Base-by-base conservation (phyloP, 805 yeast genomes). In the Starmerella ratchasimensis region DNA sequence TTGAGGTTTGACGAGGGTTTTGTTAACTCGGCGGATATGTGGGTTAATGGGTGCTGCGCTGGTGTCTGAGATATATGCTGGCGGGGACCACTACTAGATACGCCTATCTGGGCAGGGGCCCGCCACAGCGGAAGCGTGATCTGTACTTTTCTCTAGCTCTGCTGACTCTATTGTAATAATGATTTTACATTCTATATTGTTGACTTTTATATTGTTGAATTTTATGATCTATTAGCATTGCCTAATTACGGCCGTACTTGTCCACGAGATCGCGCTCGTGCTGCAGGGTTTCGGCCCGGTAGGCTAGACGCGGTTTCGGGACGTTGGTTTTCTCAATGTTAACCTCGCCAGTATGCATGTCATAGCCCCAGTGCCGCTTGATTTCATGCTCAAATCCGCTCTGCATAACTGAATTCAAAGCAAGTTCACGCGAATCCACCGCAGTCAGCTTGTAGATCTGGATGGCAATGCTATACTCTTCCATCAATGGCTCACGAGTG, bases 401-500 rank as follows among this genome's bases (percentile, higher is more conserved):
- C 66, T 88, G 96, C 42, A 69, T 58, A 3, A 90, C 97, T 0
- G 97, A 86, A 59, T 88, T 86, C 46, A 75, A 69, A 0, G 99
- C 98, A 50, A 90, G 65, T 57, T 90, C 99, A 56, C 97, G 86
- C 93, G 90, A 83, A 59, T 90, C 98, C 23, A 88, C 97, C 44
- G 83, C 75, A 0, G 94, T 82, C 29, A 90, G 67, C 56, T 90
- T 84, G 67, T 86, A 90, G 49, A 90, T 90, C 60, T 90, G 97
- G 0, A 96, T 97, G 5, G 98, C 98, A 22, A 90, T 97, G 2
- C 95, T 82, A 57, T 86, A 90, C 59, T 90, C 98, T 59, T 90
- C 98, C 49, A 90, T 90, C 53, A 90, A 68, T 13, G 99, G 97
- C 55, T 90, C 99, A 53, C 93, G 75, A 23, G 99, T 90, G 62